Evolutionary conservation across 2,329 filamentous ascomycete species (phyloP), one percentile per base, ranked within the genome.

Genomic region (Stromatinia cepivora): DNA sequence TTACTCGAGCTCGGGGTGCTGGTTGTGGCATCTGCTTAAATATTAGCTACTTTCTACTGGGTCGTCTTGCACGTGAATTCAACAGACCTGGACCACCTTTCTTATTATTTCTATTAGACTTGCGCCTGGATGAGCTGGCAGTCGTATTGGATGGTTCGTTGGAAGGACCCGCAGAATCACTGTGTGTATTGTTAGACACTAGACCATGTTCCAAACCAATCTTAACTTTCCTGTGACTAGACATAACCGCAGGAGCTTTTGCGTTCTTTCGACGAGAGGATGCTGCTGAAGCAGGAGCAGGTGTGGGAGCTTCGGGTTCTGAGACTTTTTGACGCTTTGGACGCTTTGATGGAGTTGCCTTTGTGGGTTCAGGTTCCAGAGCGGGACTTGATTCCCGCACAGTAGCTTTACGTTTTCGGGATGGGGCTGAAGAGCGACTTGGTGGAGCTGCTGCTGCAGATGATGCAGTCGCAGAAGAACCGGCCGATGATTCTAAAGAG

Each of bases 361-460:
- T 79, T 42, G 78, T 77, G 72, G 76, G 76, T 73, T 79, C 72
- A 64, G 79, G 78, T 69, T 79, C 73, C 61, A 79, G 78, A 70
- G 79, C 77, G 71, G 84, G 82, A 76, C 79, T 84, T 71, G 81
- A 81, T 74, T 87, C 87, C 75, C 82, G 83, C 73, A 83, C 81
- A 73, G 87, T 80, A 72, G 85, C 85, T 83, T 96, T 97, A 79
- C 94, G 90, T 84, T 97, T 97, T 79, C 90, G 87, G 72, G 87
- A 81, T 71, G 83, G 78, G 76, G 83, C 80, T 72, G 81, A 81
- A 73, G 82, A 80, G 75, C 77, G 81, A 78, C 79, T 81, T 76
- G 80, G 81, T 77, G 79, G 78, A 69, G 78, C 63, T 67, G 75
- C 70, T 59, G 79, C 74, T 67, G 74, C 71, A 74, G 79, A 76